Percentiles rank a stretch among this genome's conserved stretches.
Conservation (phyloP, 768 basidiomycete species). For the Collybiopsis luxurians region DNA sequence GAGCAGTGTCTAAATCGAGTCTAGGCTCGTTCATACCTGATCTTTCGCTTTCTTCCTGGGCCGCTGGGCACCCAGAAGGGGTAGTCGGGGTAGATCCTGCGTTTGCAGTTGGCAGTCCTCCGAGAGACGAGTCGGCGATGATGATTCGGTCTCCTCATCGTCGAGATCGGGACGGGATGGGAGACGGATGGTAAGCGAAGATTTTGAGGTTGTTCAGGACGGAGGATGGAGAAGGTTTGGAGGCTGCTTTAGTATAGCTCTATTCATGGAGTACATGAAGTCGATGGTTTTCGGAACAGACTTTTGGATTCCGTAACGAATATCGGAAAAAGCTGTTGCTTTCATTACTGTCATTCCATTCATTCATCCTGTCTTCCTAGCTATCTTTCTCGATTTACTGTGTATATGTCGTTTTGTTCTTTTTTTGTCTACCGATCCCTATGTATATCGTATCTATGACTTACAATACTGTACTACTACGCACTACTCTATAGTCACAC, state of each 20-base stretch:
- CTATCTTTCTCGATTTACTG: not conserved
- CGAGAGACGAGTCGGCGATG: constrained; percentile 3
- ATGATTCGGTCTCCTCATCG: not conserved
- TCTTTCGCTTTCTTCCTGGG: constrained; percentile 27
- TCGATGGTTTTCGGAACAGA: too few species aligned
- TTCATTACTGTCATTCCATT: too few species aligned
- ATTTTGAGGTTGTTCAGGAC: not conserved
- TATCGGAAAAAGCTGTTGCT: too few species aligned
- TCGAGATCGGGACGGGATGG: not conserved
- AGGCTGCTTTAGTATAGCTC: too few species aligned
- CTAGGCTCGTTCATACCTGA: constrained; percentile 18
- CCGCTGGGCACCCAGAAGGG: constrained; percentile 21
- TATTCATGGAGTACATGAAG: too few species aligned
- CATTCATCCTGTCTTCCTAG: too few species aligned
- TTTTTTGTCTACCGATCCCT: not conserved
- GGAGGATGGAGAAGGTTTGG: not conserved
- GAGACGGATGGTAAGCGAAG: not conserved
- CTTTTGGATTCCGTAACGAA: too few species aligned
- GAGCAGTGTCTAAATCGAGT: constrained; percentile 13
- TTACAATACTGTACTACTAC: too few species aligned
- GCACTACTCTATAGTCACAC: too few species aligned
- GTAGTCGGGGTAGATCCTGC: not conserved
- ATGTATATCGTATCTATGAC: too few species aligned
- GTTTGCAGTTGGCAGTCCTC: constrained; percentile 5
- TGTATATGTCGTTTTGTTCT: not conserved